These are phyloP conservation scores for Xerocomellus chrysenteron DNA, from an alignment of 768 basidiomycete species.

Conservation along the genomic window DNA sequence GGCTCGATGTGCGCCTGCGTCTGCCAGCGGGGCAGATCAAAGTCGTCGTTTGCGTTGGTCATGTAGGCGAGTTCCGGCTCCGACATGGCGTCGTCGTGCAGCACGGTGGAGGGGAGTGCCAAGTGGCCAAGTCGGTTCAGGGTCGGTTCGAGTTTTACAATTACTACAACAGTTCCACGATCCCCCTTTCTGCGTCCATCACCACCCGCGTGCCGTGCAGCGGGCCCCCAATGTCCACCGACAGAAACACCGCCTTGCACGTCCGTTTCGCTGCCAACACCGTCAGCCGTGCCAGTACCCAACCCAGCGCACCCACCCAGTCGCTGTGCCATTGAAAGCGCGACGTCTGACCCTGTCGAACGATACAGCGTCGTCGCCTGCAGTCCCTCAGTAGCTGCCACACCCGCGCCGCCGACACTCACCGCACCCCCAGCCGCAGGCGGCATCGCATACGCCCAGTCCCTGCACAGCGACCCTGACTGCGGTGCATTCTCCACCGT, in stretches of 20 bases:
- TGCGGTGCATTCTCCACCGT: conserved; percentile 48
- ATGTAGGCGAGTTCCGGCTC: conserved; percentile 76
- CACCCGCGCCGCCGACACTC: conserved; percentile 8
- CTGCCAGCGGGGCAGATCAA: conserved; percentile 65
- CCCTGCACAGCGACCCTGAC: conserved; percentile 59
- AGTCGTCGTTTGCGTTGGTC: conserved; percentile 76
- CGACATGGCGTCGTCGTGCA: conserved; percentile 44
- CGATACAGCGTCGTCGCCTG: conserved; percentile 64
- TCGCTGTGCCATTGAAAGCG: conserved; percentile 75
- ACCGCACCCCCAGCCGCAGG: conserved; percentile 27
- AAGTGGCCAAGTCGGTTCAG: conserved; percentile 19
- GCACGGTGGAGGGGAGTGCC: no score
- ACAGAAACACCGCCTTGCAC: conserved; percentile 68
- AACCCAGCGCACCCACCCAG: conserved; percentile 54
- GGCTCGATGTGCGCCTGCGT: conserved; percentile 45
- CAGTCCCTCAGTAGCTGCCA: conserved; percentile 2
- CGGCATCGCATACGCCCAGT: conserved; percentile 88
- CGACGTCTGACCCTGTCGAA: conserved; percentile 57
- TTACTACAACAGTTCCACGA: conserved; percentile 38
- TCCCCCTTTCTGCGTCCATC: conserved; percentile 60
- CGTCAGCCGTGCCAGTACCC: background rate
- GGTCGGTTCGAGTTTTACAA: conserved; percentile 25
- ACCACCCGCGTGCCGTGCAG: conserved; percentile 48
- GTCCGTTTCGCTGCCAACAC: conserved; percentile 56
- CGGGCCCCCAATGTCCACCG: conserved; percentile 57